These are phyloP conservation scores for Taphrina deformans DNA, from an alignment of 1,139 yeast genomes.

Conservation along the genomic window DNA sequence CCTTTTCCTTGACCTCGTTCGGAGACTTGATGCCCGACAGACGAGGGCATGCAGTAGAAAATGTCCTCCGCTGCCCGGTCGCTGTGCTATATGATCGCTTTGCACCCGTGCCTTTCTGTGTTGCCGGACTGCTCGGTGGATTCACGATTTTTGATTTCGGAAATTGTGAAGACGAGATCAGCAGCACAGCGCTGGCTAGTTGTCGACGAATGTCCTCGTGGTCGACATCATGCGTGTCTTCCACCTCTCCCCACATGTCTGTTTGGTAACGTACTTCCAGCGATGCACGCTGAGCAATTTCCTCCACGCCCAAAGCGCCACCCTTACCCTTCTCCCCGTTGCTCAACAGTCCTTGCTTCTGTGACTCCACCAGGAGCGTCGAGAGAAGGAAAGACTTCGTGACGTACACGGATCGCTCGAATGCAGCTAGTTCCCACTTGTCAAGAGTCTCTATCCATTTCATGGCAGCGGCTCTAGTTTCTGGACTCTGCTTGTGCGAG, in stretches of 20 bases:
- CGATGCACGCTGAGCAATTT: conserved; percentile 73
- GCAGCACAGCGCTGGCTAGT: conserved; percentile 57
- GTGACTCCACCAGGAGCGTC: conserved; percentile 36
- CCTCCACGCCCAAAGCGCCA: conserved; percentile 54
- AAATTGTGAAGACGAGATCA: conserved; percentile 16
- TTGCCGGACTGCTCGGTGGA: not conserved
- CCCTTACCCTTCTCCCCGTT: not conserved
- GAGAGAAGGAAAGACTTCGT: conserved; percentile 87
- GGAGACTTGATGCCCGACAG: conserved; percentile 3
- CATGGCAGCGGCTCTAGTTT: conserved; percentile 62
- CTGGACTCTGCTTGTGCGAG: conserved; percentile 69
- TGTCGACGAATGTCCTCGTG: conserved; percentile 82
- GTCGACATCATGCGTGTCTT: conserved; percentile 96
- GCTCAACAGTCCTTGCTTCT: conserved; percentile 27
- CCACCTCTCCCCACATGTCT: conserved; percentile 95
- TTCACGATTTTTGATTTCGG: not conserved
- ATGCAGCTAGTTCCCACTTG: conserved; percentile 76
- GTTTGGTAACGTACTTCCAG: conserved; percentile 84
- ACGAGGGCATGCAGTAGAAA: not conserved
- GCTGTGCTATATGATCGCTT: conserved; percentile 1
- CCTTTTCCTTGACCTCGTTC: conserved; percentile 28
- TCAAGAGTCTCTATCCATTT: conserved; percentile 66
- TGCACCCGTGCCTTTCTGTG: not conserved
- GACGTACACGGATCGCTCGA: conserved; percentile 81
- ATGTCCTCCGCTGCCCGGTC: not conserved